These are phyloP conservation scores for Trichoderma guizhouense DNA, from an alignment of 2,329 filamentous ascomycete species.

Conservation along the genomic window DNA sequence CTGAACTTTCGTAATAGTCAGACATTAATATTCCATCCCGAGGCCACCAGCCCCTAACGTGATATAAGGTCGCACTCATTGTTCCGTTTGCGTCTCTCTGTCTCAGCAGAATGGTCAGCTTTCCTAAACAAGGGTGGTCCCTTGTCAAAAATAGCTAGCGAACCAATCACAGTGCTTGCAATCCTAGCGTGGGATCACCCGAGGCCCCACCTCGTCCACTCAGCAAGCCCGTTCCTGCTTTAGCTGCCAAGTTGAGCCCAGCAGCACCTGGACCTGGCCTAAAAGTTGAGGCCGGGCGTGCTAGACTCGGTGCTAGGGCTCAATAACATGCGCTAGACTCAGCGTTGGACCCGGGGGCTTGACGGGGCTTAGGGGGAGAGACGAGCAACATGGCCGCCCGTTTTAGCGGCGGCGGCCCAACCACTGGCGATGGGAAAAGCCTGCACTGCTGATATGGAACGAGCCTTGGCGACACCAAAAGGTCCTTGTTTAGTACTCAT, in stretches of 20 bases:
- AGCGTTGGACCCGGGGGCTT: neutral
- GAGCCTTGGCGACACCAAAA: constrained; percentile 9
- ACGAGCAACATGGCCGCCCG: neutral
- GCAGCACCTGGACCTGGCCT: constrained; percentile 2
- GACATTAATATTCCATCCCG: neutral
- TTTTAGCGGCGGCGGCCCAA: constrained; percentile 9
- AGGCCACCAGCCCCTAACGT: neutral
- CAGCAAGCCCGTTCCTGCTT: constrained; percentile 19
- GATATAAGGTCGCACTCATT: neutral
- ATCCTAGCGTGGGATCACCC: constrained; percentile 11
- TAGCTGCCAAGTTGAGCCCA: constrained; percentile 17
- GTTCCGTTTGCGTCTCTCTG: constrained; percentile 2
- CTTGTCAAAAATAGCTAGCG: neutral
- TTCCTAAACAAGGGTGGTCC: neutral
- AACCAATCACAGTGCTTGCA: neutral
- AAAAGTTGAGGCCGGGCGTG: neutral
- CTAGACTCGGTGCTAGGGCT: neutral
- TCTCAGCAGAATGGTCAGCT: constrained; percentile 14
- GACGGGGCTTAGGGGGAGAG: neutral
- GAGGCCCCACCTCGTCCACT: constrained; percentile 13
- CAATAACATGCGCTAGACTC: neutral
- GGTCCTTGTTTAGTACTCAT: neutral
- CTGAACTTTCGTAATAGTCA: neutral
- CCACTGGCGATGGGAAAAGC: neutral
- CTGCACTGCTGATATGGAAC: neutral